Percentiles rank a stretch among this genome's conserved stretches.
phyloP scores from a whole-genome alignment of 768 basidiomycete genomes.

The Imleria badia region DNA sequence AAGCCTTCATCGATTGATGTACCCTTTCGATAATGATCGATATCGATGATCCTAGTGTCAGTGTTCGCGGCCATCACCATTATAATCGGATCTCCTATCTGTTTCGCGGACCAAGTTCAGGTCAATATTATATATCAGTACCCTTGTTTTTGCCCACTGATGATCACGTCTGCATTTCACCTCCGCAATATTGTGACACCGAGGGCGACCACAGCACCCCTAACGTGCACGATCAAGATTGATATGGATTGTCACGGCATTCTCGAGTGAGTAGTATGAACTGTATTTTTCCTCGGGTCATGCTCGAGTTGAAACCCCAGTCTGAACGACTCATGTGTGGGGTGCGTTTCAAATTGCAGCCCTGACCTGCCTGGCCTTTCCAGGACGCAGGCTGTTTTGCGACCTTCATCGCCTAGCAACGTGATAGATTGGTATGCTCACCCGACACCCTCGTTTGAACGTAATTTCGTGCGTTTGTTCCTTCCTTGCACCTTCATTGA shows the following conservation, averaged over 20 bases:
- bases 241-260: background rate
- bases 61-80: background rate
- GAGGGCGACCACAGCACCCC: background rate
- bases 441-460: slow-evolving; percentile 13
- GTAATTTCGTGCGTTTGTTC: slow-evolving; percentile 20
- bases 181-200: background rate
- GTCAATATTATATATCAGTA: background rate
- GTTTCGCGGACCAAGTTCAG: background rate
- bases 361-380: background rate
- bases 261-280: slow-evolving; percentile 4
- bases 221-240: background rate
- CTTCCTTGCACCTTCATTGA: background rate
- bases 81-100: background rate
- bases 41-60: background rate
- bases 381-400: background rate
- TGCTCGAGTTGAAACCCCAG: background rate
- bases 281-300: background rate
- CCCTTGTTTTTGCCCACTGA: background rate
- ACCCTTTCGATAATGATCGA: background rate
- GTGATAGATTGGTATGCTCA: slow-evolving; percentile 7
- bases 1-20: background rate
- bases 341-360: background rate
- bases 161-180: background rate
- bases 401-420: slow-evolving; percentile 11
- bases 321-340: too few species aligned